Conservation (phyloP, 192 early-diverging fungal genomes). For the Gamsiella multidivaricata region DNA sequence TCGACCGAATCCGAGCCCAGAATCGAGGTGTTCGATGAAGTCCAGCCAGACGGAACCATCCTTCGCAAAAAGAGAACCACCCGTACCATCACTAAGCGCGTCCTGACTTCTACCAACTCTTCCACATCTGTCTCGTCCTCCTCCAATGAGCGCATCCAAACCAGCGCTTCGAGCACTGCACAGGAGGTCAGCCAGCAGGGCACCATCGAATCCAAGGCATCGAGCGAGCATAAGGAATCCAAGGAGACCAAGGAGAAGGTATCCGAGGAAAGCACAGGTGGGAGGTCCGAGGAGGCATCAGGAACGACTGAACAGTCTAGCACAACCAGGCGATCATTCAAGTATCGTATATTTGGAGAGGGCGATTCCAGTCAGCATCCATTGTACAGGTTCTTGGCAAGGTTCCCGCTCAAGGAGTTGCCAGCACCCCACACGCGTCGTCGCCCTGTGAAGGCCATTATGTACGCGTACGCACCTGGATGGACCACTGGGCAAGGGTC, state of each 20-base stretch:
- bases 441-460: conserved; percentile 24
- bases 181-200: neutral
- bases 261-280: neutral
- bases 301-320: neutral
- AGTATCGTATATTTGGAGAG: conserved; percentile 31
- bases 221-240: neutral
- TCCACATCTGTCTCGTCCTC: conserved; percentile 1
- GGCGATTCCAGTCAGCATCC: conserved; percentile 29
- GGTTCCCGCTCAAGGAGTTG: conserved; percentile 36
- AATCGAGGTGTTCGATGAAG: conserved; percentile 32
- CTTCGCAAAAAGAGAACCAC: conserved; percentile 41
- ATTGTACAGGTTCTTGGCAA: conserved; percentile 36
- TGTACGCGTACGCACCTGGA: conserved; percentile 47
- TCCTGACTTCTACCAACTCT: conserved; percentile 17
- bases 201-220: too few species aligned
- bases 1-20: conserved; percentile 23
- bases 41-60: conserved; percentile 29
- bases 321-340: conserved; percentile 3
- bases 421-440: conserved; percentile 35
- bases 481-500: conserved; percentile 15
- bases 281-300: too few species aligned
- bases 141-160: conserved; percentile 10
- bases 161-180: neutral
- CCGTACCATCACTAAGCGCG: conserved; percentile 34
- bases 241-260: conserved; percentile 2